Conservation (phyloP, 2,329 filamentous ascomycete genomes). For the Aureobasidium sp. region DNA sequence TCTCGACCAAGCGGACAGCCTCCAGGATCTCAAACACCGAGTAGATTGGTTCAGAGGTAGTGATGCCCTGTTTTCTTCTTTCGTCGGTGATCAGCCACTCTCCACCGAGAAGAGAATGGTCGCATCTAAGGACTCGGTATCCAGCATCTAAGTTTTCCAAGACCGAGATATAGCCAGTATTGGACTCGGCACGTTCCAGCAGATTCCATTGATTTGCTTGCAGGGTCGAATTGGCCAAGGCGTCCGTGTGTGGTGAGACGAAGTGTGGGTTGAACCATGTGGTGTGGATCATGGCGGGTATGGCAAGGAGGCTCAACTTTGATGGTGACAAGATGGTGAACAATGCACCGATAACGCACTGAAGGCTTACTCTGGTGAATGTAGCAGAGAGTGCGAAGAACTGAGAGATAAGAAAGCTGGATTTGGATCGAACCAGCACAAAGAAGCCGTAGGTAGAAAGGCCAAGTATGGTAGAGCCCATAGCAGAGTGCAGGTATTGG, state of each 20-base stretch:
- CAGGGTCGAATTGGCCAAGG: constrained; percentile 57
- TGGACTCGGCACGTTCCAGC: constrained; percentile 72
- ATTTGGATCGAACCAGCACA: constrained; percentile 10
- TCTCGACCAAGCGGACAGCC: constrained; percentile 72
- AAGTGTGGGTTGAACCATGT: constrained; percentile 67
- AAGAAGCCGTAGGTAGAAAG: constrained; percentile 54
- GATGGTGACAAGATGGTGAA: constrained; percentile 64
- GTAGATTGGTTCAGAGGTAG: constrained; percentile 78
- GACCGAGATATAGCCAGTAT: constrained; percentile 89
- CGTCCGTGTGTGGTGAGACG: constrained; percentile 51
- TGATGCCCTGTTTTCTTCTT: constrained; percentile 31
- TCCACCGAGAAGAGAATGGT: constrained; percentile 88
- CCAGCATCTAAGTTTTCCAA: constrained; percentile 63
- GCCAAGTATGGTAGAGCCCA: constrained; percentile 46
- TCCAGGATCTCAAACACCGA: constrained; percentile 95
- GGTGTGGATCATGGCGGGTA: constrained; percentile 68
- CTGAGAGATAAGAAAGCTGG: neutral
- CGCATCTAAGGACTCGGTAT: constrained; percentile 80
- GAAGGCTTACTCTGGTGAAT: constrained; percentile 63
- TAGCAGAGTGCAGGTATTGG: constrained; percentile 7
- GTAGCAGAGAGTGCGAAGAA: constrained; percentile 35
- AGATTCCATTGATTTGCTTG: constrained; percentile 60
- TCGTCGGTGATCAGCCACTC: constrained; percentile 64
- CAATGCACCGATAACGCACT: constrained; percentile 55
- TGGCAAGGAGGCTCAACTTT: constrained; percentile 53